A percentile compares a stretch with the other conserved stretches of the same genome.
These are phyloP conservation scores for Beauveria brongniartii DNA, from an alignment of 2,329 filamentous ascomycete species.

Conservation along the genomic window DNA sequence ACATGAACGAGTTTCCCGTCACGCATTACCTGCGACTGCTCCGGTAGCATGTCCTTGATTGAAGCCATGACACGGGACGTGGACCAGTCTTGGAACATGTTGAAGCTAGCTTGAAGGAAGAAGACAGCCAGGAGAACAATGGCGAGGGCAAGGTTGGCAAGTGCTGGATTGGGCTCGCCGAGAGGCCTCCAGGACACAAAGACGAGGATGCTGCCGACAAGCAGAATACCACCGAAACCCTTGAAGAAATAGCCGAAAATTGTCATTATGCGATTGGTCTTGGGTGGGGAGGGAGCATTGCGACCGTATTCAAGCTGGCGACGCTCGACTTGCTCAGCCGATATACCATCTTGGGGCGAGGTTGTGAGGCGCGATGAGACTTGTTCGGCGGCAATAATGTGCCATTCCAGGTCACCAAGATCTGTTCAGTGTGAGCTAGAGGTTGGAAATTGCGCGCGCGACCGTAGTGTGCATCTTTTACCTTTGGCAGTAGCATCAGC, in stretches of 20 bases:
- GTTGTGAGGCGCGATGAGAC: slow-evolving; percentile 52
- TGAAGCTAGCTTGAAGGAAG: slow-evolving; percentile 60
- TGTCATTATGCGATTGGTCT: slow-evolving; percentile 49
- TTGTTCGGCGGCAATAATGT: slow-evolving; percentile 49
- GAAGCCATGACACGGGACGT: slow-evolving; percentile 70
- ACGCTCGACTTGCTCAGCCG: slow-evolving; percentile 45
- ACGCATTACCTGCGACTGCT: slow-evolving; percentile 57
- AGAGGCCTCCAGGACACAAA: slow-evolving; percentile 72
- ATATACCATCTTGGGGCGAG: slow-evolving; percentile 50
- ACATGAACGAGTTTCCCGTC: slow-evolving; percentile 44
- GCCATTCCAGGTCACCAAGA: slow-evolving; percentile 59
- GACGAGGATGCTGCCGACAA: slow-evolving; percentile 61
- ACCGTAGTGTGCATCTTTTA: slow-evolving; percentile 14
- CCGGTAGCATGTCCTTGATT: slow-evolving; percentile 73
- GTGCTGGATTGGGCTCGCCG: slow-evolving; percentile 54
- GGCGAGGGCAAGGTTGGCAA: slow-evolving; percentile 63
- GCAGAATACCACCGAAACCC: slow-evolving; percentile 65
- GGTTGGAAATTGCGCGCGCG: not conserved
- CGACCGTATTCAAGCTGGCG: slow-evolving; percentile 53
- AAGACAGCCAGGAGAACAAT: slow-evolving; percentile 67
- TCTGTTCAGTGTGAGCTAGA: slow-evolving; percentile 30
- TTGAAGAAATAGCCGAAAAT: slow-evolving; percentile 66
- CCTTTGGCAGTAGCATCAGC: slow-evolving; percentile 38
- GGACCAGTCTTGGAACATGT: slow-evolving; percentile 67
- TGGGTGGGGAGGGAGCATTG: slow-evolving; percentile 59